A percentile compares a stretch with the other conserved stretches of the same genome.
phyloP scores from a whole-genome alignment of 345 rosid species.

The Abelmoschus esculentus region DNA sequence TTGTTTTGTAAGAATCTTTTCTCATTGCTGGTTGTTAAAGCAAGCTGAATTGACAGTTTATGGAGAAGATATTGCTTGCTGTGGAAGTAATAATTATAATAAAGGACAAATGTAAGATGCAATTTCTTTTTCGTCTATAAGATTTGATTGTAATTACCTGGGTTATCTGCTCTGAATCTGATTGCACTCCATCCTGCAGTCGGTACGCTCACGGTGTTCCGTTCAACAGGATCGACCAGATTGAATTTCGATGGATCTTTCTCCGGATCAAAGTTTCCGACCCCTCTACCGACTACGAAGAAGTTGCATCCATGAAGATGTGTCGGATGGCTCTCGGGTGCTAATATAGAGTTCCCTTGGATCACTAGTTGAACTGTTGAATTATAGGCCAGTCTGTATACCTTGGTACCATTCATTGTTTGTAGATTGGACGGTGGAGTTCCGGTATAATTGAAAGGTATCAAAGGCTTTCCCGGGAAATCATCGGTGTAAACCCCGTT shows the following conservation, averaged over 20 bases:
- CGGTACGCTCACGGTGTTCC: slow-evolving; percentile 67
- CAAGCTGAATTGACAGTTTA: neutral
- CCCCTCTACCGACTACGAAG: slow-evolving; percentile 52
- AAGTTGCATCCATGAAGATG: slow-evolving; percentile 74
- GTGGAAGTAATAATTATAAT: neutral
- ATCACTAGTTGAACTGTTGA: slow-evolving; percentile 58
- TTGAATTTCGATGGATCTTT: slow-evolving; percentile 55
- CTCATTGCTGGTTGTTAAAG: neutral
- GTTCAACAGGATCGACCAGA: slow-evolving; percentile 73
- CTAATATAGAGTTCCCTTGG: slow-evolving; percentile 57
- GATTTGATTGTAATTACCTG: slow-evolving; percentile 38
- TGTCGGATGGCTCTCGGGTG: slow-evolving; percentile 73
- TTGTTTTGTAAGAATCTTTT: neutral
- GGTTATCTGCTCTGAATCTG: slow-evolving; percentile 73
- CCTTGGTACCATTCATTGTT: slow-evolving; percentile 55
- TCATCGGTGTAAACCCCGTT: slow-evolving; percentile 62
- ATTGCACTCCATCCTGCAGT: slow-evolving; percentile 78
- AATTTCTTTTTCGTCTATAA: slow-evolving; percentile 8
- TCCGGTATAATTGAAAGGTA: slow-evolving; percentile 51
- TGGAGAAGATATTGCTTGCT: neutral
- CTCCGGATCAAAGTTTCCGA: slow-evolving; percentile 52
- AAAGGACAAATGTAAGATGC: slow-evolving; percentile 1
- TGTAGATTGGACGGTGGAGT: slow-evolving; percentile 28
- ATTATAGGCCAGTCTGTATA: slow-evolving; percentile 48
- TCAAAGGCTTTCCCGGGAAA: slow-evolving; percentile 50